Percentiles rank a stretch among this genome's conserved stretches.
phyloP scores from a whole-genome alignment of 2,329 filamentous ascomycete genomes.

The Rutstroemia sp. region DNA sequence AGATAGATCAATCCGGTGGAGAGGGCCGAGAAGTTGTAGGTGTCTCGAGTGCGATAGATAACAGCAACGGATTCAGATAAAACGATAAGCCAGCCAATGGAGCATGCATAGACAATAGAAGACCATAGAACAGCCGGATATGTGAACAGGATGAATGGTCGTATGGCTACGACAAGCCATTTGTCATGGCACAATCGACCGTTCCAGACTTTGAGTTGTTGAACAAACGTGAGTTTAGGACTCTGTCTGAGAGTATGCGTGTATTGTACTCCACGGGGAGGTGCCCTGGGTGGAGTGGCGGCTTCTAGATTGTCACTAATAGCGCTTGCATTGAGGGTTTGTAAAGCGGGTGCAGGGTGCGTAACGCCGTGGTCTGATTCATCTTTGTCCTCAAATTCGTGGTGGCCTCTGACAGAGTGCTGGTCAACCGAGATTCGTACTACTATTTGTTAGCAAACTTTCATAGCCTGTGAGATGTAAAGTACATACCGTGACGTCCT shows the following conservation, averaged over 20 bases:
- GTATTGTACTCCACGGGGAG: conserved; percentile 39
- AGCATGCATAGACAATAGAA: conserved; percentile 74
- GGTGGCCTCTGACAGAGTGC: neutral
- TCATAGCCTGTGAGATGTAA: neutral
- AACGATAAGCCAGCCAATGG: conserved; percentile 92
- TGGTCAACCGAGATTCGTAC: conserved; percentile 3
- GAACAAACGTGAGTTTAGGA: conserved; percentile 62
- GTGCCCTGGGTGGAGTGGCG: neutral
- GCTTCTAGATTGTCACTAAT: conserved; percentile 20
- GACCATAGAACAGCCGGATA: conserved; percentile 92
- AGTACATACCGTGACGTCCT: neutral
- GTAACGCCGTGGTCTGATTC: neutral
- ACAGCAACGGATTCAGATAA: conserved; percentile 79
- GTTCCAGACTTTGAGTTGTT: conserved; percentile 70
- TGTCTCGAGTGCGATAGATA: conserved; percentile 62
- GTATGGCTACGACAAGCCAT: conserved; percentile 69
- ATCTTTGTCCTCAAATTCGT: neutral
- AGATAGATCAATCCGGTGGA: conserved; percentile 83
- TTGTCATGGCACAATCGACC: conserved; percentile 71
- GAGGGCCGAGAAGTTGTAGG: conserved; percentile 75
- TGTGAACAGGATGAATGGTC: conserved; percentile 78
- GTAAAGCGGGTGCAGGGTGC: conserved; percentile 29
- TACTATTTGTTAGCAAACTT: neutral
- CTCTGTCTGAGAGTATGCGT: conserved; percentile 61
- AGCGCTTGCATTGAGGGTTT: conserved; percentile 31